Percentiles rank a stretch among this genome's conserved stretches.
These are phyloP conservation scores for Psidium guajava DNA, from an alignment of 345 rosid genomes.

Conservation along the genomic window DNA sequence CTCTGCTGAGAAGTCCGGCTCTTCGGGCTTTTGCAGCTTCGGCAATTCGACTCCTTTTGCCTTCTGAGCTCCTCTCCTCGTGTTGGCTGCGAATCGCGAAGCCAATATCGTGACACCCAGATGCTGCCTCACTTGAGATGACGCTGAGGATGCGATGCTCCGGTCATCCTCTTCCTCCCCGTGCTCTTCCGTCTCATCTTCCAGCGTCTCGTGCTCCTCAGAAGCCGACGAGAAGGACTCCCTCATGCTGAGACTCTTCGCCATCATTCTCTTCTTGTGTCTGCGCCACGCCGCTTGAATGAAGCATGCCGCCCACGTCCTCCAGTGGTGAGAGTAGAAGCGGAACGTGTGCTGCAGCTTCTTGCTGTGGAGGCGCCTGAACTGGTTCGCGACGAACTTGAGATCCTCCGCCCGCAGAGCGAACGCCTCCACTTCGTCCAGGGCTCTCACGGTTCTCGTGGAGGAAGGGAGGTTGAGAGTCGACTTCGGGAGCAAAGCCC, in stretches of 20 bases:
- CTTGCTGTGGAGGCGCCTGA: conserved; percentile 46
- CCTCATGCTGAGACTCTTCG: conserved; percentile 16
- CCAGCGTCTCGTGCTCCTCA: conserved; percentile 4
- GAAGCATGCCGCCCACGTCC: conserved; percentile 45
- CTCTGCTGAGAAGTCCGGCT: conserved; percentile 66
- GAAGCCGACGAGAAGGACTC: conserved; percentile 14
- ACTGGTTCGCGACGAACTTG: conserved; percentile 43
- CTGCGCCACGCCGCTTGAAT: conserved; percentile 45
- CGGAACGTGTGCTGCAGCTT: conserved; percentile 45
- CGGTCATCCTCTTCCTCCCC: conserved; percentile 4
- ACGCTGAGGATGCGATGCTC: background rate
- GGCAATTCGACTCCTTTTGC: conserved; percentile 36
- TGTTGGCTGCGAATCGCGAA: conserved; percentile 64
- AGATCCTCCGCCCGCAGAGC: conserved; percentile 41
- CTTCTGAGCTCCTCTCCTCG: conserved; percentile 54
- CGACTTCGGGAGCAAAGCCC: conserved; percentile 43
- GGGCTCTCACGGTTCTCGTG: conserved; percentile 34
- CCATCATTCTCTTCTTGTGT: conserved; percentile 21
- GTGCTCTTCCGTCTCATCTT: background rate
- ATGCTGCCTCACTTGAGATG: conserved; percentile 21
- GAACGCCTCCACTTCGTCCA: conserved; percentile 45
- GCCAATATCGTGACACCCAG: conserved; percentile 51
- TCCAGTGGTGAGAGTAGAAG: conserved; percentile 43
- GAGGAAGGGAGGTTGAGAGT: conserved; percentile 35
- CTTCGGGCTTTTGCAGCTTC: conserved; percentile 65